Conservation (phyloP, 2,329 filamentous ascomycete genomes). For the Penicillium glabrum region DNA sequence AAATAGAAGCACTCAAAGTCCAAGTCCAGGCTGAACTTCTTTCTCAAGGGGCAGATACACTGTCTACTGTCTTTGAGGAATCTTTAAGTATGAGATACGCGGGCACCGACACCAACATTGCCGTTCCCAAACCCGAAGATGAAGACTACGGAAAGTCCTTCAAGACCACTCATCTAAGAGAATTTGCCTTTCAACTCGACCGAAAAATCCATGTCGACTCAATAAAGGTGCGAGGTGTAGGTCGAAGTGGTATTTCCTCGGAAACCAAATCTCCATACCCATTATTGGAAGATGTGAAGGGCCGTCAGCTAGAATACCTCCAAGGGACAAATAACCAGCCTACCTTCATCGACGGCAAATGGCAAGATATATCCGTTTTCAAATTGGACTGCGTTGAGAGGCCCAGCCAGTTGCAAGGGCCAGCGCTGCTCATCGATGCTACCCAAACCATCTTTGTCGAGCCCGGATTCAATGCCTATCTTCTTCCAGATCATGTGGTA, state of each 20-base stretch:
- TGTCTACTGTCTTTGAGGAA: slow-evolving; percentile 1
- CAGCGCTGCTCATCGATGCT: not conserved
- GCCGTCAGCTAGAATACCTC: not conserved
- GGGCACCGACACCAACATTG: slow-evolving; percentile 6
- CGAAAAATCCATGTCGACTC: slow-evolving; percentile 3
- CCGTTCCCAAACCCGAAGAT: slow-evolving; percentile 40
- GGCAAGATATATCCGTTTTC: not conserved
- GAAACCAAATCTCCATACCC: not conserved
- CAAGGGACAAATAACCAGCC: not conserved
- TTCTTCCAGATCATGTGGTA: not conserved
- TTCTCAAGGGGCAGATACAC: not conserved
- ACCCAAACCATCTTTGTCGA: slow-evolving; percentile 1
- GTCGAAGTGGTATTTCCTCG: not conserved
- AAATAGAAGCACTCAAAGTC: not conserved
- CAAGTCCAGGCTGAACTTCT: not conserved
- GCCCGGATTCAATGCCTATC: not conserved
- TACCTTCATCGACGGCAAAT: not conserved
- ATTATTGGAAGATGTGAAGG: not conserved
- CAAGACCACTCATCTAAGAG: not conserved
- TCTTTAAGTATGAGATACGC: slow-evolving; percentile 7
- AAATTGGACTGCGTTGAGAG: not conserved
- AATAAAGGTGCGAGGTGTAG: not conserved
- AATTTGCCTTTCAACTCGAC: slow-evolving; percentile 5
- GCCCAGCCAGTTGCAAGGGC: not conserved
- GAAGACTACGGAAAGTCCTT: slow-evolving; percentile 33